Percentiles rank a stretch among this genome's conserved stretches.
These are phyloP conservation scores for Entomortierella beljakovae DNA, from an alignment of 192 early-diverging fungal genomes.

Conservation along the genomic window DNA sequence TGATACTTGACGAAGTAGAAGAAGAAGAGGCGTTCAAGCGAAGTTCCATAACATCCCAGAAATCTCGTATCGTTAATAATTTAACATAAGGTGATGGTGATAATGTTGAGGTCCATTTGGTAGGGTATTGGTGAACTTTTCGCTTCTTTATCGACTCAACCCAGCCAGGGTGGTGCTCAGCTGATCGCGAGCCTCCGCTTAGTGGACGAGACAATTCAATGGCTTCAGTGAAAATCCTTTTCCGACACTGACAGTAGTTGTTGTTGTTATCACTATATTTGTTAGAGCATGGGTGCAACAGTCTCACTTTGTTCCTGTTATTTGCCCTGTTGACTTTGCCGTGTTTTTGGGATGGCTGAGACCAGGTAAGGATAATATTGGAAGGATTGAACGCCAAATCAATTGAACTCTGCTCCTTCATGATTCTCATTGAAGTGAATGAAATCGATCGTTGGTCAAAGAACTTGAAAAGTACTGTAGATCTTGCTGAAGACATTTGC, in stretches of 20 bases:
- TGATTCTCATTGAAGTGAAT: neutral
- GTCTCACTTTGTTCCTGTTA: neutral
- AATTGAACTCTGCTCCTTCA: neutral
- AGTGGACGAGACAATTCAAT: slow-evolving; percentile 30
- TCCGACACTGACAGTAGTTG: slow-evolving; percentile 27
- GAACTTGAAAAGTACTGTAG: neutral
- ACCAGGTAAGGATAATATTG: slow-evolving; percentile 1
- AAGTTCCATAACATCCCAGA: slow-evolving; percentile 45
- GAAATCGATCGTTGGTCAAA: neutral
- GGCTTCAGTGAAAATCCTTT: slow-evolving; percentile 25
- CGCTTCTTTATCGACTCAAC: slow-evolving; percentile 46
- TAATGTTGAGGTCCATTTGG: slow-evolving; percentile 41
- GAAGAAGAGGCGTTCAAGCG: slow-evolving; percentile 21
- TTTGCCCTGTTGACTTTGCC: neutral
- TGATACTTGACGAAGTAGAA: neutral
- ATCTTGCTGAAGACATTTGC: neutral
- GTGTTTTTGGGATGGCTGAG: neutral
- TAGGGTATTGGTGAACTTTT: slow-evolving; percentile 44
- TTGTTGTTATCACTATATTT: neutral
- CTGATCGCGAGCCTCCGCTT: neutral
- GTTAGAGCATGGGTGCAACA: neutral
- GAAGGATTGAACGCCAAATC: slow-evolving; percentile 14
- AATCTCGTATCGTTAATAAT: slow-evolving; percentile 25
- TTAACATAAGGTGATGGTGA: slow-evolving; percentile 43
- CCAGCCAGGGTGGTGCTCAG: slow-evolving; percentile 34